These are phyloP conservation scores for Tuber aestivum DNA, from an alignment of 495 filamentous ascomycete genomes.

Conservation along the genomic window DNA sequence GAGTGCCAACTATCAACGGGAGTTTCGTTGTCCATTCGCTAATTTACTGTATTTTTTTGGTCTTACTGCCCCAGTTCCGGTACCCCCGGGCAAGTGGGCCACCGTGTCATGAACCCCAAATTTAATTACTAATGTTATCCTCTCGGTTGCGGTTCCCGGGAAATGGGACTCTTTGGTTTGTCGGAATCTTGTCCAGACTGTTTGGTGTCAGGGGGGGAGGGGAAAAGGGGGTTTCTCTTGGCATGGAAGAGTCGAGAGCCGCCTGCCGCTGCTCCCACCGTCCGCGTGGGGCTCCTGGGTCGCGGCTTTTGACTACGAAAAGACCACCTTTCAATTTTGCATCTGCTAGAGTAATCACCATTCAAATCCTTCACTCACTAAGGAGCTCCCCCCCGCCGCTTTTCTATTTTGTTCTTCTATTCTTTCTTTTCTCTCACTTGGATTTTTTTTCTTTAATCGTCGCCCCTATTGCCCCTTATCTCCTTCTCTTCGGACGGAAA, in stretches of 20 bases:
- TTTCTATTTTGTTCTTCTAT: conserved; percentile 39
- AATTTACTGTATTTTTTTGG: background rate
- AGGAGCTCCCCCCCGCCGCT: conserved; percentile 14
- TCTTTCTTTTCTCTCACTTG: conserved; percentile 34
- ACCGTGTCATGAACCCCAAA: background rate
- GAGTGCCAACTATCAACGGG: background rate
- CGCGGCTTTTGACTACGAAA: conserved; percentile 3
- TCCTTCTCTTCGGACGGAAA: conserved; percentile 4
- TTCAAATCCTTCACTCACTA: conserved; percentile 9
- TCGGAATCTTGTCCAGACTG: background rate
- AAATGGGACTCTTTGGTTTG: background rate
- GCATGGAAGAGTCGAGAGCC: background rate
- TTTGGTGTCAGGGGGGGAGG: background rate
- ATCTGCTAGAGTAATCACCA: conserved; percentile 12
- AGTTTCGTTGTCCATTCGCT: background rate
- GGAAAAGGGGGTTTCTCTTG: background rate
- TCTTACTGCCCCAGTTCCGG: no score
- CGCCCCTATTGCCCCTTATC: conserved; percentile 31
- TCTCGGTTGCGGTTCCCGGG: background rate
- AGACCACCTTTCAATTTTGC: conserved; percentile 30
- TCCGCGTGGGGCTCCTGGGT: background rate
- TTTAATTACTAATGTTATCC: background rate
- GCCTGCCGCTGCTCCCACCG: background rate
- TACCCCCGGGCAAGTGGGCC: background rate
- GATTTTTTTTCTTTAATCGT: conserved; percentile 31